phyloP scores from a whole-genome alignment of 2,329 filamentous ascomycete species.

The Ophiostoma australiae region DNA sequence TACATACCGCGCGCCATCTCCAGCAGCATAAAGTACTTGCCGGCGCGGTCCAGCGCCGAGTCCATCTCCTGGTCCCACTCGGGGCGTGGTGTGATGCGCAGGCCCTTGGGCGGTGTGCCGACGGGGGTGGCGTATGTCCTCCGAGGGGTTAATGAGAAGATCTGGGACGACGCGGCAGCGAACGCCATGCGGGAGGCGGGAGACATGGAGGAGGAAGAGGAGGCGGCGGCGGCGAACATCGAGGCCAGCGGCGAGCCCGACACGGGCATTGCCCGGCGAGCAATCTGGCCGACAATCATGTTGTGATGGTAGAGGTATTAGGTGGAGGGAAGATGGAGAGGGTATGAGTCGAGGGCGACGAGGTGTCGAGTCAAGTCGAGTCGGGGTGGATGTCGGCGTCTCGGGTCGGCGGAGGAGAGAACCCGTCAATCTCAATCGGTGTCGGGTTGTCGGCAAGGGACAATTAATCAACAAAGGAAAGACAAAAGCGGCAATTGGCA shows the following conservation, averaged over 20 bases:
- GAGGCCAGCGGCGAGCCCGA: constrained; percentile 14
- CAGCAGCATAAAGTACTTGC: constrained; percentile 90
- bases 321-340: neutral
- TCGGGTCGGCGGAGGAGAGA: neutral
- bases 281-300: constrained; percentile 28
- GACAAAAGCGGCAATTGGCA: neutral
- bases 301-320: neutral
- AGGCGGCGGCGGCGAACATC: constrained; percentile 18
- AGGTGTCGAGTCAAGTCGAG: neutral
- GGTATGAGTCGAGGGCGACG: neutral
- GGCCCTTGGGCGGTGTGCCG: constrained; percentile 73
- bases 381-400: constrained; percentile 7
- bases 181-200: constrained; percentile 13
- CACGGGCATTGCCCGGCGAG: constrained; percentile 23
- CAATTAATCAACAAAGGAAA: neutral
- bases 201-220: constrained; percentile 14
- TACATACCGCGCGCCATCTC: constrained; percentile 99
- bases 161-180: constrained; percentile 8
- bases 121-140: constrained; percentile 61
- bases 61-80: constrained; percentile 79
- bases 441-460: neutral
- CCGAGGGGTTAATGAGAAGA: constrained; percentile 20
- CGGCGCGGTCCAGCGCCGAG: constrained; percentile 72
- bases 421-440: constrained; percentile 8
- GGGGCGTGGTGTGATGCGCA: constrained; percentile 68